A percentile compares a stretch with the other conserved stretches of the same genome.
Evolutionary conservation across 1,139 yeast species (phyloP).

Genomic region (Scheffersomyces cryptocercus): DNA sequence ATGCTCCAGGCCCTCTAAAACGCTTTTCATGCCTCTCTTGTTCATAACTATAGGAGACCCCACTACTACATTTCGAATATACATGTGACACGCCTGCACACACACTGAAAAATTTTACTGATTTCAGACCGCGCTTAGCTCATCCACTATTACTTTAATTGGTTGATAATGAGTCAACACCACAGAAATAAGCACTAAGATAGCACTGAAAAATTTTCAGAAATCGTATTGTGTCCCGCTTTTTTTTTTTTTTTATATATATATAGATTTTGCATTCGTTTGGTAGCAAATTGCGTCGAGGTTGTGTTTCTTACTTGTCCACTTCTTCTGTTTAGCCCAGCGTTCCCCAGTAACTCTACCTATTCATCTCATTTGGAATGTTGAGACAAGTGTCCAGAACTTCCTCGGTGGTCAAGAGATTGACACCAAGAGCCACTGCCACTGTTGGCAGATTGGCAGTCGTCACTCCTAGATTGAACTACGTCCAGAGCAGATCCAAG

Average conservation of each 20-base stretch:
- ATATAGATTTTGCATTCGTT: background rate
- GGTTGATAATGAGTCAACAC: conserved; percentile 31
- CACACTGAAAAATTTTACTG: conserved; percentile 16
- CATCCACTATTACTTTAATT: conserved; percentile 28
- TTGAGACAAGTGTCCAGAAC: conserved; percentile 14
- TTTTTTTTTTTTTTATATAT: background rate
- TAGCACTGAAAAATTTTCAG: background rate
- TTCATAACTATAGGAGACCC: no score
- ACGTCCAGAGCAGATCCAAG: background rate
- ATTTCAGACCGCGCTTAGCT: conserved; percentile 46
- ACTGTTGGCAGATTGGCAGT: background rate
- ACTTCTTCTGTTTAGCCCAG: conserved; percentile 4
- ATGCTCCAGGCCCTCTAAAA: no score
- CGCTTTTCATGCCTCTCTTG: no score
- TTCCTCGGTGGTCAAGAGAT: conserved; percentile 8
- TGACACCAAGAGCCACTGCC: background rate
- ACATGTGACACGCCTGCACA: background rate
- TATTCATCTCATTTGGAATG: conserved; percentile 5
- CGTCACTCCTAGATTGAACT: background rate
- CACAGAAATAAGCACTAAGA: background rate
- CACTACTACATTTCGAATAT: no score
- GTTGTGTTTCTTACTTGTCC: background rate
- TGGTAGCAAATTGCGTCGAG: background rate
- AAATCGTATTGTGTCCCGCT: background rate
- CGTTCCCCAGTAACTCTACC: background rate